Base-by-base conservation (phyloP, 345 rosid species). In the Eucalyptus sp. region DNA sequence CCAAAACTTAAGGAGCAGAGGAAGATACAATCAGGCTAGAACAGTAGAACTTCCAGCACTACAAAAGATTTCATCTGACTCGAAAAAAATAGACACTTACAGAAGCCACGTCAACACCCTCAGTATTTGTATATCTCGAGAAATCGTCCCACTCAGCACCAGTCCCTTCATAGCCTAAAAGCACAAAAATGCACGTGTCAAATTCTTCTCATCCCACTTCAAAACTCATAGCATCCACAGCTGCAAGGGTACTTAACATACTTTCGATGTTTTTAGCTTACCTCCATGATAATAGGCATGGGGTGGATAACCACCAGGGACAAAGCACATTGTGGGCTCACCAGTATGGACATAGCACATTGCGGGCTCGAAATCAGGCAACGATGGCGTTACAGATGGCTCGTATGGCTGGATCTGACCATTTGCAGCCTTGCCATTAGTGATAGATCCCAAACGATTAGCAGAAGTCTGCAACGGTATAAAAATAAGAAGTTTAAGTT, bases 131-230 rank as follows among this genome's bases (percentile, higher is more conserved):
- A 89, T 93, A 95, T 90, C 95, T 93, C 5, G 95, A 22, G 88
- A 93, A 97, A 46, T 97, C 98, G n/a, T 92, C 95, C 98, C 98
- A 97, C 37, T 95, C 96, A 20, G 68, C 91, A n/a, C 92, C 95
- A 85, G 89, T 90, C 50, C 94, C 98, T 90, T 95, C 93, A 58
- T 89, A 93, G 17, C 94, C 96, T 93, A 87, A 25, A 86, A 7
- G 44, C 83, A 83, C 14, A 49, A 54, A 80, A 18, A 31, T 60
- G 18, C 83, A 68, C 6, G 8, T 76, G 48, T 76, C 83, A 76
- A 76, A 37, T 37, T 71, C 48, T 76, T 41, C 48, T 76, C 27
- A 41, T 76, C 48, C 37, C 83, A 10, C 46, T 41, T 37, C 46
- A 86, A 84, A 13, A 90, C 86, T 33, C 88, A 84, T 43, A 46